These are phyloP conservation scores for Rauvolfia tetraphylla DNA, from an alignment of 257 asterid genomes.

Conservation along the genomic window DNA sequence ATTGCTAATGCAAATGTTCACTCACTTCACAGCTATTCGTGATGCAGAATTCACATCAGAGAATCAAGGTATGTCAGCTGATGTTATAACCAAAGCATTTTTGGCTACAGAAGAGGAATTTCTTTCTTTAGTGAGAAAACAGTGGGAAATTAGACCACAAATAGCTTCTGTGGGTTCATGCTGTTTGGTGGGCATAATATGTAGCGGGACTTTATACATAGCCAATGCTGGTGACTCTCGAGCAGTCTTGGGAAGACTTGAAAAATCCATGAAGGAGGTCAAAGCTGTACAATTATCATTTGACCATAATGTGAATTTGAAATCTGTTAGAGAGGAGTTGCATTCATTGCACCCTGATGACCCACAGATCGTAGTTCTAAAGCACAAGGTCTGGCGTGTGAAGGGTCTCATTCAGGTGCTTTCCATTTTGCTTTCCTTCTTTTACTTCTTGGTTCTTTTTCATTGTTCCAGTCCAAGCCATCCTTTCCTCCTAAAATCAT, in stretches of 20 bases:
- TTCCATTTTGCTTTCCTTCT: not conserved
- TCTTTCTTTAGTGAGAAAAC: slow-evolving; percentile 55
- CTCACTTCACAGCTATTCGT: slow-evolving; percentile 27
- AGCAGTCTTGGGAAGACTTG: slow-evolving; percentile 61
- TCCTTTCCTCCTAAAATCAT: not conserved
- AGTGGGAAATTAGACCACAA: slow-evolving; percentile 65
- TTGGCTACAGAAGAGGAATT: slow-evolving; percentile 78
- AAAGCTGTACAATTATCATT: slow-evolving; percentile 70
- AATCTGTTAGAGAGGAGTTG: slow-evolving; percentile 66
- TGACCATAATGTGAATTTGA: slow-evolving; percentile 69
- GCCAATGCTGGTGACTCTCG: slow-evolving; percentile 89
- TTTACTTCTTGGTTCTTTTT: not conserved
- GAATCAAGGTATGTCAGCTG: slow-evolving; percentile 69
- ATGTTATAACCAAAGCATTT: slow-evolving; percentile 61
- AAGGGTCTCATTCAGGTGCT: slow-evolving; percentile 87
- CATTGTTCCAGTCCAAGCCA: not conserved
- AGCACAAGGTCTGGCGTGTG: slow-evolving; percentile 86
- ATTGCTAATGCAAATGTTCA: slow-evolving; percentile 23
- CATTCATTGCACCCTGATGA: slow-evolving; percentile 68
- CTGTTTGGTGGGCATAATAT: slow-evolving; percentile 70
- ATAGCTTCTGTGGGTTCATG: slow-evolving; percentile 86
- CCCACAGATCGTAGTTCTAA: slow-evolving; percentile 65
- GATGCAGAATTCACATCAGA: slow-evolving; percentile 61
- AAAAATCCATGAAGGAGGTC: slow-evolving; percentile 37
- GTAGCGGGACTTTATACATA: slow-evolving; percentile 54